Evolutionary conservation across 257 asterid species (phyloP).

Genomic region (Nicotiana attenuata): DNA sequence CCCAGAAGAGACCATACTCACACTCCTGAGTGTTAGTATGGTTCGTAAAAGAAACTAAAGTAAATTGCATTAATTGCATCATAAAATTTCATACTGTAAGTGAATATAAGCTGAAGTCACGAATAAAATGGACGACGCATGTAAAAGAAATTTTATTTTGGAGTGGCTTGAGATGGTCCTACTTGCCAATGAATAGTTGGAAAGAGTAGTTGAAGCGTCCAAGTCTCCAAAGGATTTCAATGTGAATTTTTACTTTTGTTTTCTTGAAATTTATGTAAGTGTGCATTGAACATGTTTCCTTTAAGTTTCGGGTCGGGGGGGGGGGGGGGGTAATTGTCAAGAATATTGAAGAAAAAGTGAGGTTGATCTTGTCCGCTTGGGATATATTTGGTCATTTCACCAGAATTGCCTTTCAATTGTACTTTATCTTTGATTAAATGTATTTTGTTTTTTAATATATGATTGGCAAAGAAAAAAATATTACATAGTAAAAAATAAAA

Average conservation of each 20-base stretch:
- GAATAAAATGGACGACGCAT: background rate
- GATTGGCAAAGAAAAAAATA: background rate
- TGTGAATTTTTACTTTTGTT: background rate
- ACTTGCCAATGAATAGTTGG: background rate
- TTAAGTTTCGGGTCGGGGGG: no score
- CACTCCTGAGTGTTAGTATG: constrained; percentile 67
- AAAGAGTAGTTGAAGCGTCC: constrained; percentile 6
- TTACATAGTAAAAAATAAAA: no score
- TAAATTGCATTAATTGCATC: no score
- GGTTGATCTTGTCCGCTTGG: background rate
- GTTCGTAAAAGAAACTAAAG: background rate
- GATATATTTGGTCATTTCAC: background rate
- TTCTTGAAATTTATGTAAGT: background rate
- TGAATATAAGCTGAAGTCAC: background rate
- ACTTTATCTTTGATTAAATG: background rate
- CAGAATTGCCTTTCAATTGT: background rate
- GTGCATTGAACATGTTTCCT: background rate
- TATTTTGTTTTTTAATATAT: background rate
- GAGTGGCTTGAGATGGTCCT: constrained; percentile 1
- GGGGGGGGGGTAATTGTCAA: background rate
- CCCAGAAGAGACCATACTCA: constrained; percentile 46
- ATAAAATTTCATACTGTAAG: background rate
- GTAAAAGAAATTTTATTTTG: background rate
- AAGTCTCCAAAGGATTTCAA: background rate
- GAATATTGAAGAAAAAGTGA: background rate